Evolutionary conservation across 2,329 filamentous ascomycete species (phyloP).

Genomic region (Talaromyces rugulosus): DNA sequence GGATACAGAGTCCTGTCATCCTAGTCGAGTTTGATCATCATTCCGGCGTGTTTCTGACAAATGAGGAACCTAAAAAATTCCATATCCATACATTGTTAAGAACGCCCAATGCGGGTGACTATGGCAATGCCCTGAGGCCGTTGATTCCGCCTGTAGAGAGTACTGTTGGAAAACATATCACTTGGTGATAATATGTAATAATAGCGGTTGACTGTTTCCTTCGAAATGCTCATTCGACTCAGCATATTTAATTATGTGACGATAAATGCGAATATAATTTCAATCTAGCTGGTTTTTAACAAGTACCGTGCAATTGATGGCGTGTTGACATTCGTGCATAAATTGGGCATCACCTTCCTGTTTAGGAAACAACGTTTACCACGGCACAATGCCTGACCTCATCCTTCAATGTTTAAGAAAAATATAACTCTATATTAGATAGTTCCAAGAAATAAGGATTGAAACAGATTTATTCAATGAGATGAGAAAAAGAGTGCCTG

Average conservation of each 20-base stretch:
- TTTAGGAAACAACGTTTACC: too few relatives aligned
- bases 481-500: background rate
- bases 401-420: too few relatives aligned
- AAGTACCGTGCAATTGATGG: too few relatives aligned
- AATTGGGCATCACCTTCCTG: too few relatives aligned
- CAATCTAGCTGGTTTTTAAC: too few relatives aligned
- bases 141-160: slow-evolving; percentile 32
- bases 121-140: slow-evolving; percentile 55
- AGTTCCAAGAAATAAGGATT: too few relatives aligned
- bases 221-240: too few relatives aligned
- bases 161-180: slow-evolving; percentile 33
- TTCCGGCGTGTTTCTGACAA: slow-evolving; percentile 71
- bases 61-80: slow-evolving; percentile 69
- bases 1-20: slow-evolving; percentile 71
- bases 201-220: background rate
- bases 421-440: too few relatives aligned
- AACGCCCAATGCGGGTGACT: slow-evolving; percentile 72
- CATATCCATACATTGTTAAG: slow-evolving; percentile 73
- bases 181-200: slow-evolving; percentile 19
- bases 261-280: too few relatives aligned
- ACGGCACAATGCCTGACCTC: too few relatives aligned
- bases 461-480: background rate
- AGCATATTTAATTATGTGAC: too few relatives aligned
- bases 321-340: too few relatives aligned
- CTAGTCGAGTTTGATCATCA: slow-evolving; percentile 77